phyloP scores from a whole-genome alignment of 495 filamentous ascomycete genomes.

The Hypoxylon cercidicola region DNA sequence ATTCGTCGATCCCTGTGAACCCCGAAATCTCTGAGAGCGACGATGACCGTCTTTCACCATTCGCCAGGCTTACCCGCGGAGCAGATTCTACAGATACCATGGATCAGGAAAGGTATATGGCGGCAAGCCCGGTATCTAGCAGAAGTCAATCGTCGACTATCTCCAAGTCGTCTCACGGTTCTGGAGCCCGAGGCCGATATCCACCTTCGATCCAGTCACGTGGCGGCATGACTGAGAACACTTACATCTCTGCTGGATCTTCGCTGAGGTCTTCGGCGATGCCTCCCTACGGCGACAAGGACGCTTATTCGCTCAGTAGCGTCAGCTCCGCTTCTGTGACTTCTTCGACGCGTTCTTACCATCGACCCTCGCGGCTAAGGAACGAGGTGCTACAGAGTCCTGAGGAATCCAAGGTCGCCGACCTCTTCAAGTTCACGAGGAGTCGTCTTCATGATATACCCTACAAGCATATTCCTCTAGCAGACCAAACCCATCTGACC shows the following conservation, averaged over 20 bases:
- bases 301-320: conserved; percentile 66
- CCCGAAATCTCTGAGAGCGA: conserved; percentile 70
- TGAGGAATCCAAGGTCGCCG: conserved; percentile 67
- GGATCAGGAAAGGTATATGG: conserved; percentile 65
- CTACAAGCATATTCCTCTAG: conserved; percentile 71
- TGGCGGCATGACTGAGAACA: conserved; percentile 63
- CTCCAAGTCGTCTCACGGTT: conserved; percentile 62
- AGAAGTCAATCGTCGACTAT: conserved; percentile 73
- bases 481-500: conserved; percentile 73
- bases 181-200: conserved; percentile 53
- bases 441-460: conserved; percentile 81
- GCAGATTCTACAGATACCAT: conserved; percentile 66
- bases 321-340: conserved; percentile 69
- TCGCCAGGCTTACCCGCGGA: conserved; percentile 71
- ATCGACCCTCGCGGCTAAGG: conserved; percentile 75
- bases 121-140: conserved; percentile 70
- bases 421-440: conserved; percentile 75
- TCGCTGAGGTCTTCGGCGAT: conserved; percentile 58
- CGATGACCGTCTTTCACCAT: conserved; percentile 72
- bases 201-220: conserved; percentile 60
- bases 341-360: conserved; percentile 70
- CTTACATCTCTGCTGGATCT: conserved; percentile 71
- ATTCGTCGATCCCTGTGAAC: conserved; percentile 63
- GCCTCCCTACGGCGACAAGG: conserved; percentile 56
- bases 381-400: conserved; percentile 80